Base-by-base conservation (phyloP, 1,139 yeast genomes). In the Zygosaccharomyces sapae region DNA sequence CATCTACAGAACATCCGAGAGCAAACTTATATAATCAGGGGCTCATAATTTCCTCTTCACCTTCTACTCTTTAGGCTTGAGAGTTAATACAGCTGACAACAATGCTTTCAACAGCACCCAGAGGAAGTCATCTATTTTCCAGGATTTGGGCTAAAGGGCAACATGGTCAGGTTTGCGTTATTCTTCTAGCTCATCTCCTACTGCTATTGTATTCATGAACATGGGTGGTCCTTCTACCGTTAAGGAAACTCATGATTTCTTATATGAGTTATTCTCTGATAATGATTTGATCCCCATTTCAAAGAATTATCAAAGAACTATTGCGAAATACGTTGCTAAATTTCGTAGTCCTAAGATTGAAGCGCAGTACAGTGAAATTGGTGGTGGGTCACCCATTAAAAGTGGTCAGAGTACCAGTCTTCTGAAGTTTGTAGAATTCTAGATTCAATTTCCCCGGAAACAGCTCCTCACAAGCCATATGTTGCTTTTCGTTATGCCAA, bases 171-270 rank as follows among this genome's bases (percentile, higher is more conserved):
- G 40, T 24, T 24, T 37, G 7, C 40, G 40, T 24, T 24, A 37
- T 12, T 37, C 40, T 5, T 37, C 38, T 27, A 27, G 30, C 18
- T 44, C 45, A n/a, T 45, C 46, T 2, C 61, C 65, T 6, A 72
- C 75, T 4, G 76, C 76, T 1, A 77, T 92, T 25, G 92, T 94
- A 46, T 85, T 92, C 66, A 86, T 94, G 94, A 92, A 92, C 65
- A 92, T 92, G 98, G 99, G 99, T 9, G 99, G 99, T 0, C 99
- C 99, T 1, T 81, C 96, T 5, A 86, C 83, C 3, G 80, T 85
- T n/a, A 72, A 77, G 6, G 97, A 92, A 66, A 92, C 96, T 0
- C 70, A 80, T 56, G 95, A 87, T 59, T 90, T 89, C 62, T 70
- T 90, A 43, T 74, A 75, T 47, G 73, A 94, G 43, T 71, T 90